phyloP scores from a whole-genome alignment of 345 rosid genomes.

The Eucalyptus tenuipes region DNA sequence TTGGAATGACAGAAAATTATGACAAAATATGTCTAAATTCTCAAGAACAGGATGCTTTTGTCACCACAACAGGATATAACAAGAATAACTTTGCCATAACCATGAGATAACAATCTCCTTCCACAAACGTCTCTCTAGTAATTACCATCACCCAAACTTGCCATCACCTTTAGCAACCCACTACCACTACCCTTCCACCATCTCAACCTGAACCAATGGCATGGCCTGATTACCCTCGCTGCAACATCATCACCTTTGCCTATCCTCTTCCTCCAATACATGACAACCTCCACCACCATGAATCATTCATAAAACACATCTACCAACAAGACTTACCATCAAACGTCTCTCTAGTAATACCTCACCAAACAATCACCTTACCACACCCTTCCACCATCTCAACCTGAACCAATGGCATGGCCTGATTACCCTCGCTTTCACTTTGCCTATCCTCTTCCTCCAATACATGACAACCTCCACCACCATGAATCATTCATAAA shows the following conservation, averaged over 20 bases:
- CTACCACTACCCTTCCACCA: not conserved
- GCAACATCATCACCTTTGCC: not conserved
- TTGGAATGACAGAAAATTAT: not conserved
- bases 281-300: not conserved
- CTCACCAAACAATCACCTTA: too few species aligned
- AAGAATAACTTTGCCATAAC: not conserved
- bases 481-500: not conserved
- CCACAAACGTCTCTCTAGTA: not conserved
- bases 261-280: not conserved
- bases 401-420: not conserved
- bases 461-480: not conserved
- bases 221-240: not conserved
- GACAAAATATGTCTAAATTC: not conserved
- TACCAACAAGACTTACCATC: not conserved
- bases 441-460: not conserved
- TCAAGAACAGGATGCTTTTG: not conserved
- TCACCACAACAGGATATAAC: not conserved
- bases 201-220: not conserved
- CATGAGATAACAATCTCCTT: not conserved
- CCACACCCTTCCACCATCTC: not conserved
- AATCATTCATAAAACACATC: not conserved
- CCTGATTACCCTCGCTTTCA: not conserved
- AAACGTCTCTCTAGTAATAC: too few species aligned
- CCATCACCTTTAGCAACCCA: not conserved
- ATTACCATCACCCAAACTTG: not conserved